Conservation (phyloP, 345 rosid species). For the Arabis alpina region DNA sequence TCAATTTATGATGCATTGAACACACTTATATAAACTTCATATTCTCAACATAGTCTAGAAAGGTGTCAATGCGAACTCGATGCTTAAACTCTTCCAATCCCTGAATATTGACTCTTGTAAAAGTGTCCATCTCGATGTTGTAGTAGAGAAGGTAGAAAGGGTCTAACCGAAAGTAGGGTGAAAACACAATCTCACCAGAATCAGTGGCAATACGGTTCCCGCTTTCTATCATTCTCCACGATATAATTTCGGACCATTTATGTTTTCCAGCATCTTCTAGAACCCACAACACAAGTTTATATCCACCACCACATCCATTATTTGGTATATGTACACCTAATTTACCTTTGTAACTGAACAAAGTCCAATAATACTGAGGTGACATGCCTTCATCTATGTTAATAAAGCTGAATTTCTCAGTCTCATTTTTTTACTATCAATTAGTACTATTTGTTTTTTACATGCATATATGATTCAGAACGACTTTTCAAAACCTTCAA, state of each 20-base stretch:
- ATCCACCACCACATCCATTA: accelerated
- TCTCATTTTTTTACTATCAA: neutral
- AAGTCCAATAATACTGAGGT: accelerated
- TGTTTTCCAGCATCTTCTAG: constrained; percentile 5
- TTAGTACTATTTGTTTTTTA: neutral
- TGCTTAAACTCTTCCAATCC: constrained; percentile 1
- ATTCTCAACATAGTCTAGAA: constrained; percentile 9
- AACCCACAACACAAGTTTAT: neutral
- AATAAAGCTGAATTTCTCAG: constrained; percentile 10
- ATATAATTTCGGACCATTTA: constrained; percentile 4
- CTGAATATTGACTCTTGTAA: neutral
- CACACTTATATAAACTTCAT: neutral
- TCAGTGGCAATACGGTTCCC: neutral
- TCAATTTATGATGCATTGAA: neutral
- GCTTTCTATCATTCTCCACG: neutral
- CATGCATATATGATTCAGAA: neutral
- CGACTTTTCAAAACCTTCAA: neutral
- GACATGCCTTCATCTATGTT: neutral
- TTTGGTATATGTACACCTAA: neutral
- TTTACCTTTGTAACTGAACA: constrained; percentile 17
- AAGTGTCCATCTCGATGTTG: neutral
- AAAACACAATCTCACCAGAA: neutral
- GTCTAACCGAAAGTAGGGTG: neutral
- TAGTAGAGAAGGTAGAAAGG: constrained; percentile 3
- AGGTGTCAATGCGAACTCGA: neutral